phyloP scores from a whole-genome alignment of 768 basidiomycete genomes.

The Serendipita sp. region DNA sequence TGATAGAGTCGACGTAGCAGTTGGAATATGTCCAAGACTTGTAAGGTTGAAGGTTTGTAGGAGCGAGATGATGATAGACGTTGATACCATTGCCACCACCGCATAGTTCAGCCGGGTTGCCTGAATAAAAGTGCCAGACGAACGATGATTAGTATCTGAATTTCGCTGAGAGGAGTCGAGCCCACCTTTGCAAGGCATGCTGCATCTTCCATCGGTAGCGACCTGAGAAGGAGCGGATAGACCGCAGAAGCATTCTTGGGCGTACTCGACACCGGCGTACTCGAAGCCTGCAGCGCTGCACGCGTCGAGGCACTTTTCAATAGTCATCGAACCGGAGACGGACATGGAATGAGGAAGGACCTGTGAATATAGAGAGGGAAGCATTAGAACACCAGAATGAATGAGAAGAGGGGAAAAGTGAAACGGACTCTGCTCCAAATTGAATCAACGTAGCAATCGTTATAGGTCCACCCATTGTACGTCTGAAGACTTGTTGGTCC shows the following conservation, averaged over 20 bases:
- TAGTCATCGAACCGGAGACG: slow-evolving; percentile 30
- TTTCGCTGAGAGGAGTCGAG: neutral
- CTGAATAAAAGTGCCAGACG: neutral
- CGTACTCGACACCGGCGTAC: neutral
- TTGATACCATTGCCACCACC: neutral
- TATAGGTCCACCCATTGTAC: neutral
- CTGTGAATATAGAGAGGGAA: slow-evolving; percentile 12
- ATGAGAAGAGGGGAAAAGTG: no score
- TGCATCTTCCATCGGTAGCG: neutral
- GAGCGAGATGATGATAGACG: neutral
- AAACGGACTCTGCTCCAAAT: slow-evolving; percentile 4
- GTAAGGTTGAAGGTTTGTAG: neutral
- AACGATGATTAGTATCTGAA: no score
- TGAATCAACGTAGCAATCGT: slow-evolving; percentile 16
- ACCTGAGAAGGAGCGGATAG: neutral
- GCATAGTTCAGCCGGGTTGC: neutral
- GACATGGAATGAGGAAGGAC: slow-evolving; percentile 18
- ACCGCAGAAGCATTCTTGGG: neutral
- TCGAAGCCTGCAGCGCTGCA: slow-evolving; percentile 31
- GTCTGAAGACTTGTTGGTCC: neutral
- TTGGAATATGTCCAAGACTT: neutral
- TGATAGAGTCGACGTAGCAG: slow-evolving; percentile 15
- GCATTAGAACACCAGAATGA: no score
- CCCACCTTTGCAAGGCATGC: neutral
- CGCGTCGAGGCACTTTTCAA: slow-evolving; percentile 41